Percentiles rank a stretch among this genome's conserved stretches.
phyloP scores from a whole-genome alignment of 129 eudicot genomes.

The Cynara cardunculus region DNA sequence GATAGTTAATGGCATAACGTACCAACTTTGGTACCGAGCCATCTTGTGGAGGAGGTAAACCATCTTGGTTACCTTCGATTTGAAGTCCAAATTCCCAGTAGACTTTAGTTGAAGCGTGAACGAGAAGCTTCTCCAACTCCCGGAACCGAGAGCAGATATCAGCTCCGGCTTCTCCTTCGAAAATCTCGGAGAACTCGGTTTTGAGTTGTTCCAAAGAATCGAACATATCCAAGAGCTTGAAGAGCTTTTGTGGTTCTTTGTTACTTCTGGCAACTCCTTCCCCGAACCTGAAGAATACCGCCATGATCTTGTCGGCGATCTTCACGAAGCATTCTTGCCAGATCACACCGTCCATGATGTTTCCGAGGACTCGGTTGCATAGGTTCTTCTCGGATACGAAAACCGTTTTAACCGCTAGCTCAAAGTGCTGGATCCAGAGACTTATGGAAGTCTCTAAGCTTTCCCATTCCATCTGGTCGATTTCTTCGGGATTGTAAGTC shows the following conservation, averaged over 20 bases:
- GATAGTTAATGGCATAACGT: slow-evolving; percentile 66
- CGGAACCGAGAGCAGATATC: slow-evolving; percentile 64
- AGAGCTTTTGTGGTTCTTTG: slow-evolving; percentile 85
- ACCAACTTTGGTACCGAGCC: slow-evolving; percentile 76
- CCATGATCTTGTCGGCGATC: slow-evolving; percentile 83
- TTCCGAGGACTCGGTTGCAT: slow-evolving; percentile 56
- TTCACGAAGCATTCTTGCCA: slow-evolving; percentile 84
- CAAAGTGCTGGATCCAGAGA: slow-evolving; percentile 79
- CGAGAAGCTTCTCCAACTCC: slow-evolving; percentile 68
- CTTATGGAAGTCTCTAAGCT: slow-evolving; percentile 63
- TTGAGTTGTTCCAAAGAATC: slow-evolving; percentile 62
- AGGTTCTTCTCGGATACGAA: slow-evolving; percentile 67
- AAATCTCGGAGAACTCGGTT: slow-evolving; percentile 43
- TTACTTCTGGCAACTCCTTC: slow-evolving; percentile 82
- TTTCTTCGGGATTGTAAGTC: slow-evolving; percentile 66
- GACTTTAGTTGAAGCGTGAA: slow-evolving; percentile 66
- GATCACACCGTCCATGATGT: slow-evolving; percentile 60
- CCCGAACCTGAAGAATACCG: slow-evolving; percentile 79
- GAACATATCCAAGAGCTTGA: slow-evolving; percentile 76
- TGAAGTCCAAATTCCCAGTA: slow-evolving; percentile 79
- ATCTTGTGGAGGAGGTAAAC: slow-evolving; percentile 64
- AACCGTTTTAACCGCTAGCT: slow-evolving; percentile 62
- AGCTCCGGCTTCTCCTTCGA: slow-evolving; percentile 70
- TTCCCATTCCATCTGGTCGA: slow-evolving; percentile 78
- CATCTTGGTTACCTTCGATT: slow-evolving; percentile 77